Base-by-base conservation (phyloP, 371 early-diverging fungal species). In the Rhizopus sp. region DNA sequence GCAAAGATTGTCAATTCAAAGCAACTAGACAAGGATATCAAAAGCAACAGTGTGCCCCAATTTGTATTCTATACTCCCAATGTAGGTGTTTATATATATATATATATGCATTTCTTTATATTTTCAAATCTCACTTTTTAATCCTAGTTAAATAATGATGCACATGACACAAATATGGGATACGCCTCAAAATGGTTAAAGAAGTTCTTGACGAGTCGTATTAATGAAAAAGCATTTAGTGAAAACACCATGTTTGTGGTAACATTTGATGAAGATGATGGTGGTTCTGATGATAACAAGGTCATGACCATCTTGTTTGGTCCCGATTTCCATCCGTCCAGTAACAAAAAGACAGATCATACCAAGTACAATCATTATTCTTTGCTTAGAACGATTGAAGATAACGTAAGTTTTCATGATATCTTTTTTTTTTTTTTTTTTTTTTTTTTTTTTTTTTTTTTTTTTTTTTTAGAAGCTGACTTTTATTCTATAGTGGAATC, bases 351-450 rank as follows among this genome's bases (percentile, higher is more conserved):
- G 7, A 72, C 63, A 15, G 85, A 86, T 50, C 59, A 60, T 23
- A 80, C 78, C 6, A 53, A 54, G 17, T 89, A 88, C 65, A 73
- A 70, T 37, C 90, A 89, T 54, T 89, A 87, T 66, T 81, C 82
- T 10, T 53, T 80, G 15, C 56, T 90, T 13, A 74, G 78, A 23
- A 87, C 86, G 33, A 68, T 87, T 29, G 85, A 87, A 64, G 61
- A 75, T 29, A 83, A 83, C 38, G 62, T 61, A 55, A 55, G 33
- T 32, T 15, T 2, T 30, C 4, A 4, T 52, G 17, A 8, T 58
- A n/a, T 37, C 12, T 34, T 15, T 4, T n/a, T n/a, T n/a, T n/a
- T n/a, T n/a, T n/a, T n/a, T n/a, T n/a, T n/a, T n/a, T n/a, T n/a
- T n/a, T n/a, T n/a, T n/a, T n/a, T n/a, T n/a, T n/a, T n/a, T n/a